Evolutionary conservation across 225 moss, liverwort and hornwort genomes (phyloP), one percentile per base, ranked within the genome.

Genomic region (Pseudoscleropodium purum): DNA sequence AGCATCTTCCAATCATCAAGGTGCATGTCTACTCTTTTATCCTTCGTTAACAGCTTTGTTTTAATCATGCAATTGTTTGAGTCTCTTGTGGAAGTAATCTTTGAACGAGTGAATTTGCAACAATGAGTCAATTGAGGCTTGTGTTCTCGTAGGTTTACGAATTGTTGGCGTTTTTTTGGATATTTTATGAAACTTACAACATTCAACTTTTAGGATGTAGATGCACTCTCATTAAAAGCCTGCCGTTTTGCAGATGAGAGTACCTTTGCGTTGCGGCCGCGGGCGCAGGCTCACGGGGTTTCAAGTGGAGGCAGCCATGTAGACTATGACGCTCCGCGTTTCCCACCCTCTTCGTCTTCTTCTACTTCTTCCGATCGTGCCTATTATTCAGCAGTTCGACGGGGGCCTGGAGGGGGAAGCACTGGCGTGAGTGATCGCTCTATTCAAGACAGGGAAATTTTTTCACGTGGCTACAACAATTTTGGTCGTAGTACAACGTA

Each of bases 401-500:
- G 91, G 85, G 89, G 93, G 57, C 90, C 94, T 83, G 91, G 96
- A 73, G 88, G 91, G 54, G 86, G 90, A 84, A 89, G 93, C 92
- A 91, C 90, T 83, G 90, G 92, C 87, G 80, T 92, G 90, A 89
- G 92, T 83, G 88, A 96, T 86, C 86, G 98, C 90, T 92, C 96
- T 89, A 84, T 85, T 92, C 52, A 74, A 86, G 88, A 95, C 86
- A 88, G 97, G 95, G 87, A 95, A 91, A 72, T 85, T 92, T 92
- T 90, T 93, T 75, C 96, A 93, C 88, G 95, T 93, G 87, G 96
- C 9, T 99, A 97, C 81, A 93, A 95, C 86, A 97, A 95, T 93
- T 99, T 99, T 96, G 96, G 96, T 85, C 97, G 97, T 78, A 99
- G 96, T 59, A 90, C 96, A 36, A 90, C 92, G 20, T 97, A 97